Conservation (phyloP, 306 rosid species). For the Fagus sylvatica region DNA sequence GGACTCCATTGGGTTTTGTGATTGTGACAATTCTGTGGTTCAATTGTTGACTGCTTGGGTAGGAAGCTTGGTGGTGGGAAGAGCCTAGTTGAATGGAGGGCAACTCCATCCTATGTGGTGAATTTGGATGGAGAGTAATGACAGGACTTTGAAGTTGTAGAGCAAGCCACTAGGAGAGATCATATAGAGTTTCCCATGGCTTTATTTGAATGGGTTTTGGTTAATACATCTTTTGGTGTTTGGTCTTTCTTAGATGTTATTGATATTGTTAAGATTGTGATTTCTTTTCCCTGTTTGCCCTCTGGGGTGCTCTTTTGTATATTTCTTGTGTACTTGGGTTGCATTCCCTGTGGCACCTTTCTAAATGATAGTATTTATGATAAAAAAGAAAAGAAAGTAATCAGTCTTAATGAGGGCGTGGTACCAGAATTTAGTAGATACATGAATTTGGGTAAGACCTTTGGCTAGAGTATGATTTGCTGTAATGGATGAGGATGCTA, state of each 20-base stretch:
- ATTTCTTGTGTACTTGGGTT: not conserved
- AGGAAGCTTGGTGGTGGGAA: not conserved
- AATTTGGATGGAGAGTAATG: not conserved
- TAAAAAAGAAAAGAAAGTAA: not conserved
- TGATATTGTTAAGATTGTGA: not conserved
- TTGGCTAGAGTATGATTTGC: not conserved
- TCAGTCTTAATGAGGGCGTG: not conserved
- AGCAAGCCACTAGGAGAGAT: not conserved
- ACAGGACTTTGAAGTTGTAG: not conserved
- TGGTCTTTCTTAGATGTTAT: not conserved
- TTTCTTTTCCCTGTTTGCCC: not conserved
- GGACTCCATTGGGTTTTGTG: not conserved
- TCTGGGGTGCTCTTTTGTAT: not conserved
- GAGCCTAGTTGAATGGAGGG: constrained; percentile 1
- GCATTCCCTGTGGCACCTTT: not conserved
- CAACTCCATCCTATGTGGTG: not conserved
- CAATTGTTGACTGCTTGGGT: not conserved
- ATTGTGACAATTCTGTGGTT: not conserved
- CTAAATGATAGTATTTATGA: not conserved
- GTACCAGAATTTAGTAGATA: not conserved
- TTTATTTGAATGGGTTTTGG: not conserved
- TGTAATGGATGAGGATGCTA: not conserved
- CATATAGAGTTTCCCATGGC: not conserved
- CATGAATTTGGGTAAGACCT: not conserved
- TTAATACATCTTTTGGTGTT: not conserved